phyloP scores from a whole-genome alignment of 805 yeast genomes.

The Wickerhamomyces alni region DNA sequence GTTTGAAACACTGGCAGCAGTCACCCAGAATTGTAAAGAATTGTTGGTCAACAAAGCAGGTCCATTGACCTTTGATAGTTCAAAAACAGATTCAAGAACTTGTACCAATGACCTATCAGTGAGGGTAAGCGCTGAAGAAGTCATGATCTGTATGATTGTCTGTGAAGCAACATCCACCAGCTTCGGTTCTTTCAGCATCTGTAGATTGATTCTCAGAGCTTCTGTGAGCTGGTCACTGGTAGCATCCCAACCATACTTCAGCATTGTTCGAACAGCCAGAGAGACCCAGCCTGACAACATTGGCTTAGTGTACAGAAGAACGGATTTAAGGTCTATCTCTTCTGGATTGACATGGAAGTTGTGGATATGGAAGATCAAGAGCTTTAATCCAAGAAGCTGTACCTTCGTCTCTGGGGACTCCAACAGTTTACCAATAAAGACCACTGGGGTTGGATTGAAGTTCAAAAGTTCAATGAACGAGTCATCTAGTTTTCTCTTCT shows the following conservation, averaged over 20 bases:
- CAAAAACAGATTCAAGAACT: slow-evolving; percentile 44
- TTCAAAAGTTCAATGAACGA: slow-evolving; percentile 19
- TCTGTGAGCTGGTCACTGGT: slow-evolving; percentile 13
- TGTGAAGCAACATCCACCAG: slow-evolving; percentile 22
- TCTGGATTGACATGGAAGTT: slow-evolving; percentile 3
- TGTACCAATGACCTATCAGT: slow-evolving; percentile 37
- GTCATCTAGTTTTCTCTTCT: slow-evolving; percentile 26
- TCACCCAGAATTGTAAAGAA: slow-evolving; percentile 50
- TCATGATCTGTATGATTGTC: slow-evolving; percentile 16
- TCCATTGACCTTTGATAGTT: slow-evolving; percentile 54
- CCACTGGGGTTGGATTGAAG: slow-evolving; percentile 22
- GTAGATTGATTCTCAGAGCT: slow-evolving; percentile 26
- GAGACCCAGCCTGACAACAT: slow-evolving; percentile 16
- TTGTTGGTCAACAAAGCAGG: slow-evolving; percentile 44
- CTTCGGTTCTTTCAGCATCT: slow-evolving; percentile 24
- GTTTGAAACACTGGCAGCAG: slow-evolving; percentile 31
- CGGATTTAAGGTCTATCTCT: slow-evolving; percentile 2
- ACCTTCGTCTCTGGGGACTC: background rate
- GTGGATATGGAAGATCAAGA: slow-evolving; percentile 23
- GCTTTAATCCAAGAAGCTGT: slow-evolving; percentile 21
- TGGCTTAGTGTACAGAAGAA: slow-evolving; percentile 10
- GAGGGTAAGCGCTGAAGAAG: slow-evolving; percentile 4
- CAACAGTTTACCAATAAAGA: slow-evolving; percentile 16
- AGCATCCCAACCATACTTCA: slow-evolving; percentile 17
- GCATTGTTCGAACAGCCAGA: slow-evolving; percentile 8